These are phyloP conservation scores for Lachnellula suecica DNA, from an alignment of 2,329 filamentous ascomycete genomes.

Conservation along the genomic window DNA sequence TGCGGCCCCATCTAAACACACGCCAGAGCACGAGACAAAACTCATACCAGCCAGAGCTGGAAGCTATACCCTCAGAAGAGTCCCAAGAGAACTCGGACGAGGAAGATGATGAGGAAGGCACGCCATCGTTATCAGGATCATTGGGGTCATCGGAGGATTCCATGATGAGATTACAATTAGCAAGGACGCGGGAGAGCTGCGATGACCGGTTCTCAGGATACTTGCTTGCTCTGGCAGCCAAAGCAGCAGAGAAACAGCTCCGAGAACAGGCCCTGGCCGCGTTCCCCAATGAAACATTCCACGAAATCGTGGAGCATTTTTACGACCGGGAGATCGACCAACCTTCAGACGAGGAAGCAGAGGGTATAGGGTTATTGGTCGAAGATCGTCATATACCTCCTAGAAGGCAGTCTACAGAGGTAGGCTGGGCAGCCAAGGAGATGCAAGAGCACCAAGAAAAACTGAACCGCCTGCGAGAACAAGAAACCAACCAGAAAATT, in stretches of 20 bases:
- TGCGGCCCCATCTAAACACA: slow-evolving; percentile 41
- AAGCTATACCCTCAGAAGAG: slow-evolving; percentile 35
- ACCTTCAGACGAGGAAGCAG: slow-evolving; percentile 32
- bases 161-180: slow-evolving; percentile 36
- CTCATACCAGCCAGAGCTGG: slow-evolving; percentile 42
- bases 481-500: slow-evolving; percentile 32
- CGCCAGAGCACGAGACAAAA: slow-evolving; percentile 38
- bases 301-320: slow-evolving; percentile 35
- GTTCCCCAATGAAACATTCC: slow-evolving; percentile 64
- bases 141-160: slow-evolving; percentile 34
- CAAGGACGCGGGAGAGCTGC: slow-evolving; percentile 63
- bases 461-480: slow-evolving; percentile 30
- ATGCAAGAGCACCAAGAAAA: slow-evolving; percentile 36
- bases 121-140: slow-evolving; percentile 32
- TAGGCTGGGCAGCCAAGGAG: slow-evolving; percentile 33
- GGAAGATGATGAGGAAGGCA: slow-evolving; percentile 30
- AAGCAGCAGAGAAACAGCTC: slow-evolving; percentile 76
- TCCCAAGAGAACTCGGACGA: slow-evolving; percentile 44
- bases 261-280: slow-evolving; percentile 74
- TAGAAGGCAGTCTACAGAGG: slow-evolving; percentile 30
- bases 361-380: slow-evolving; percentile 27
- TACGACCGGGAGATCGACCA: slow-evolving; percentile 34
- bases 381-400: slow-evolving; percentile 22
- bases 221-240: slow-evolving; percentile 75
- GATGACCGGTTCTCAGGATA: slow-evolving; percentile 77